A percentile compares a stretch with the other conserved stretches of the same genome.
Conservation (phyloP, 2,329 filamentous ascomycete species). For the Hypoxylon sp. region DNA sequence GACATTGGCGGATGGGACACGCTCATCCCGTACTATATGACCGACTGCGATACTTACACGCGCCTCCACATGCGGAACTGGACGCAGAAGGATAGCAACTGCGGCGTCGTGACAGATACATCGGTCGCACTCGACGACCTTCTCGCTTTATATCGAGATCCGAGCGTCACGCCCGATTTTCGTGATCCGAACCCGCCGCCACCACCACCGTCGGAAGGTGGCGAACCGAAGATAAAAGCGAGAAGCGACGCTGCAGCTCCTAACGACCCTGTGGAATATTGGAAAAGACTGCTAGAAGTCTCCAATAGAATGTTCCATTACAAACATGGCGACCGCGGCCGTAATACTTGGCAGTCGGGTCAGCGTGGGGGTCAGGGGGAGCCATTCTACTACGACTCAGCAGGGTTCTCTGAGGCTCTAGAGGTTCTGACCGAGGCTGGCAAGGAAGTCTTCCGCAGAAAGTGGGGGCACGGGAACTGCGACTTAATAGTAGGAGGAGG, state of each 20-base stretch:
- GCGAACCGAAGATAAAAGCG: constrained; percentile 29
- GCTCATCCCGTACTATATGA: constrained; percentile 69
- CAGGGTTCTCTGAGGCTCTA: constrained; percentile 53
- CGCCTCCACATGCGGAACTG: constrained; percentile 62
- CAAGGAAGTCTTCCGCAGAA: constrained; percentile 53
- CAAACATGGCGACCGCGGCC: constrained; percentile 55
- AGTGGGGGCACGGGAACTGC: constrained; percentile 62
- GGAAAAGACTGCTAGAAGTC: constrained; percentile 45
- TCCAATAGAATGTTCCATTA: constrained; percentile 57
- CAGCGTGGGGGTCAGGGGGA: constrained; percentile 58
- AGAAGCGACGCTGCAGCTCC: constrained; percentile 2
- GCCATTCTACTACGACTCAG: constrained; percentile 57
- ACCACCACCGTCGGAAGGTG: constrained; percentile 36
- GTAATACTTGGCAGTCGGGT: constrained; percentile 59
- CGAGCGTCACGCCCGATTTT: constrained; percentile 53
- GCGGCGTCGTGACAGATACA: constrained; percentile 61
- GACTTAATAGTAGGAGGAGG: constrained; percentile 55
- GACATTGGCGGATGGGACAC: constrained; percentile 69
- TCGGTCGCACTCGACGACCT: constrained; percentile 61
- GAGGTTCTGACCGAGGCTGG: constrained; percentile 54
- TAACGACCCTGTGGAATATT: constrained; percentile 49
- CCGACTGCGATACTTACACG: constrained; percentile 68
- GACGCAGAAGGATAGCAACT: constrained; percentile 55
- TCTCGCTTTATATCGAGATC: constrained; percentile 60
- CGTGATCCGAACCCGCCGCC: constrained; percentile 55